These are phyloP conservation scores for Friedmanniomyces simplex DNA, from an alignment of 495 filamentous ascomycete genomes.

Conservation along the genomic window DNA sequence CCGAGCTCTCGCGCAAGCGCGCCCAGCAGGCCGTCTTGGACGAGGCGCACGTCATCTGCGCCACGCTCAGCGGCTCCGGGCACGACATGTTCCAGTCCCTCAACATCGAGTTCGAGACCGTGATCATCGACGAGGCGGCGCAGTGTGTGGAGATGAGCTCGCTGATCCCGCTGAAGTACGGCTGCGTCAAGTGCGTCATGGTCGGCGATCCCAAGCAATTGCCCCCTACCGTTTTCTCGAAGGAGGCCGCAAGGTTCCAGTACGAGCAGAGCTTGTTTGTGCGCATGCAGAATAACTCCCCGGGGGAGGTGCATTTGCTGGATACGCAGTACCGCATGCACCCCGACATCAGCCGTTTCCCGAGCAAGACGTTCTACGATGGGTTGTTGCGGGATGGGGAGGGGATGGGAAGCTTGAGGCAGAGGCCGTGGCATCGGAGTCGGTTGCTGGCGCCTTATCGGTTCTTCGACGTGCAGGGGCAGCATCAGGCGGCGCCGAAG, in stretches of 20 bases:
- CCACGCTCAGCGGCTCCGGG: constrained; percentile 87
- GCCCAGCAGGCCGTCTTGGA: constrained; percentile 87
- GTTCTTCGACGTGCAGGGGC: constrained; percentile 94
- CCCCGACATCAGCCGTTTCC: constrained; percentile 84
- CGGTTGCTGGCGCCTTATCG: constrained; percentile 77
- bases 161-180: constrained; percentile 93
- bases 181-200: constrained; percentile 90
- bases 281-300: constrained; percentile 88
- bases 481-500: constrained; percentile 62
- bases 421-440: constrained; percentile 75
- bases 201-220: constrained; percentile 97
- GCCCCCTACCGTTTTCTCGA: constrained; percentile 88
- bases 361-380: constrained; percentile 86
- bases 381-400: constrained; percentile 71
- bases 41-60: constrained; percentile 83
- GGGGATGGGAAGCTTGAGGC: constrained; percentile 64
- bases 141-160: constrained; percentile 97
- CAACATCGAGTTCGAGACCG: constrained; percentile 94
- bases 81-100: constrained; percentile 96
- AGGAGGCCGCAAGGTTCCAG: constrained; percentile 80
- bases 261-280: constrained; percentile 98
- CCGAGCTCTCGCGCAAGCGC: constrained; percentile 71
- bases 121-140: constrained; percentile 95
- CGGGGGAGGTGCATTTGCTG: constrained; percentile 81
- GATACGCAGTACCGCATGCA: constrained; percentile 99